phyloP scores from a whole-genome alignment of 106 monocot species.

The Phalaenopsis aphrodite region DNA sequence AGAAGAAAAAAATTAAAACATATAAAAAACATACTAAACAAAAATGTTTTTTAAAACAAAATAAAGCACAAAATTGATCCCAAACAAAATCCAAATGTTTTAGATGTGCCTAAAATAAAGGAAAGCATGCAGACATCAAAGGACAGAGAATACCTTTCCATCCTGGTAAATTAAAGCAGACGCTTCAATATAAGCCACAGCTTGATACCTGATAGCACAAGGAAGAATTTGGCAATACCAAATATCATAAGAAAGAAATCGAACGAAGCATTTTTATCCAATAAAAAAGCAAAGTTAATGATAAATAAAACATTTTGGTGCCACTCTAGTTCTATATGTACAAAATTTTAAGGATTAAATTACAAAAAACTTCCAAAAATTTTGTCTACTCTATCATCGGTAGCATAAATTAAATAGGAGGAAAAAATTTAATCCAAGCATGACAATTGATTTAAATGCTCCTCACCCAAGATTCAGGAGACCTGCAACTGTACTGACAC shows the following conservation, averaged over 20 bases:
- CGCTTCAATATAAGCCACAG: constrained; percentile 96
- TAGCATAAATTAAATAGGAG: neutral
- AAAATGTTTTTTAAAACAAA: too few species aligned
- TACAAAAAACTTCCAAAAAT: neutral
- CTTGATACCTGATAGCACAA: constrained; percentile 66
- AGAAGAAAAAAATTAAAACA: too few species aligned
- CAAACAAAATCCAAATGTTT: neutral
- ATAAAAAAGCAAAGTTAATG: neutral
- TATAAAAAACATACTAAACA: too few species aligned
- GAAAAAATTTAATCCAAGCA: neutral
- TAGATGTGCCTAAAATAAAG: neutral
- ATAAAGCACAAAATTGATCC: neutral
- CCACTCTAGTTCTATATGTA: neutral
- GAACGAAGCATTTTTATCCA: too few species aligned
- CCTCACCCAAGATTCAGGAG: constrained; percentile 91
- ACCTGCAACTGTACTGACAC: constrained; percentile 91
- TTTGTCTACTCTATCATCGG: neutral
- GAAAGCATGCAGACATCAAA: neutral
- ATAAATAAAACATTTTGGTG: neutral
- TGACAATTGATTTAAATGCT: neutral
- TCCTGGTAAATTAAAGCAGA: constrained; percentile 98
- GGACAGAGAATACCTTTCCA: constrained; percentile 56
- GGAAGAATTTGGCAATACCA: constrained; percentile 2
- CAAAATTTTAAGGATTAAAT: neutral
- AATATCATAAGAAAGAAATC: neutral